Evolutionary conservation across 805 yeast species (phyloP), one percentile per base, ranked within the genome.

Genomic region (Wickerhamiella hasegawae): DNA sequence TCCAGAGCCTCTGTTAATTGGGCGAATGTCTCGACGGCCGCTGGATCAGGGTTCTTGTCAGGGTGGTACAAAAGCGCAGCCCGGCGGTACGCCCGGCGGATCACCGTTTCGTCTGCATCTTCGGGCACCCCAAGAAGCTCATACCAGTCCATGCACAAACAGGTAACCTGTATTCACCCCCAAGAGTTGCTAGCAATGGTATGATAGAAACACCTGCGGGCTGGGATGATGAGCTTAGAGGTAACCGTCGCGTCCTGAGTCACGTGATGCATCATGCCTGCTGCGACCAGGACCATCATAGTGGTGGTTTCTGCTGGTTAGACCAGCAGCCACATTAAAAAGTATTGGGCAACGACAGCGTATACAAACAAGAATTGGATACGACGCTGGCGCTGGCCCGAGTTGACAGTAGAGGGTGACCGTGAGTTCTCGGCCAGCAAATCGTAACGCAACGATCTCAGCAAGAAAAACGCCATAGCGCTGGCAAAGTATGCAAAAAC

Each of bases 11-110:
- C 41, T 9, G 43, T 42, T n/a, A 57, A 31, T 16, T 31, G 33
- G 15, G 44, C 48, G 40, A 58, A 58, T 33, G 32, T 43, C 12
- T 45, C 50, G 3, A 40, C 38, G 1, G 46, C 44, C 3, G 31
- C 39, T 14, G 45, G 33, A 33, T 33, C 24, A 28, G 36, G 17
- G 63, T 60, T 15, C 58, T 90, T 90, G 59, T 90, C 98, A 14
- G 98, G 98, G 54, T 90, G 98, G 53, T 73, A 84, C 54, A 81
- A 81, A 46, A 87, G 65, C 1, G 97, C 97, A 46, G 72, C 61
- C 55, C 83, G 82, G 54, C 94, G 68, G 61, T 84, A 90, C 4
- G 87, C 96, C 54, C 83, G 82, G 54, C 87, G 84, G 47, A 87
- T 66, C 43, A 81, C 94, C 17, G 69, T 68, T 34, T 81, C 94